Evolutionary conservation across 352 stramenopile species (phyloP).

Genomic region (Pythium insidiosum): DNA sequence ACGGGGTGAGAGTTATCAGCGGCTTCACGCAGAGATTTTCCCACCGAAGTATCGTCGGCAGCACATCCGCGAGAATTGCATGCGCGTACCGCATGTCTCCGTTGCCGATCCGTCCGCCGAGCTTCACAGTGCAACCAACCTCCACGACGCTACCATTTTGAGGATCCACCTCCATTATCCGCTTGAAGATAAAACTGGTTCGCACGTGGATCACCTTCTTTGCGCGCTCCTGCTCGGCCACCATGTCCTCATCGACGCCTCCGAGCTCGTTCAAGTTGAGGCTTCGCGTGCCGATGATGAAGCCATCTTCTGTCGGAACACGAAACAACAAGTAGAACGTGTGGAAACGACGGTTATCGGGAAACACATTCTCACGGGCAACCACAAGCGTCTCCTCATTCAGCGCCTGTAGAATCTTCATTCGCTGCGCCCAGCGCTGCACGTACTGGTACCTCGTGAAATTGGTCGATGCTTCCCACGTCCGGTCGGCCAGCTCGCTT

Average conservation of each 20-base stretch:
- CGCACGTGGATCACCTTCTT: not conserved
- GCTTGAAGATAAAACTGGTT: conserved; percentile 24
- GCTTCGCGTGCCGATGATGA: not conserved
- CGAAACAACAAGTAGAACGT: conserved; percentile 1
- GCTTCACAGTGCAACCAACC: conserved; percentile 19
- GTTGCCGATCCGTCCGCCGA: conserved; percentile 21
- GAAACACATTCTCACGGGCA: not conserved
- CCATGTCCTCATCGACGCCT: not conserved
- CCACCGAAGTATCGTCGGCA: conserved; percentile 29
- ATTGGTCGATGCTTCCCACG: conserved; percentile 19
- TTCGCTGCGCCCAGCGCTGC: conserved; percentile 18
- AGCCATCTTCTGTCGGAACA: not conserved
- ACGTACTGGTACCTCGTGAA: conserved; percentile 18
- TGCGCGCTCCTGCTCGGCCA: not conserved
- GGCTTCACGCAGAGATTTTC: conserved; percentile 11
- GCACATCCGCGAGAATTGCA: conserved; percentile 27
- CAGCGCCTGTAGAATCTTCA: conserved; percentile 19
- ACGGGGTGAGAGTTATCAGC: too few species aligned
- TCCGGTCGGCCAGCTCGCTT: conserved; percentile 11
- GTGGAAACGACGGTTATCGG: not conserved
- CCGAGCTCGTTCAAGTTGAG: not conserved
- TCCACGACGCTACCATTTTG: not conserved
- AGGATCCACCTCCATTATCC: not conserved
- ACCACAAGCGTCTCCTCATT: conserved; percentile 3
- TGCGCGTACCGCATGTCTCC: conserved; percentile 21